Base-by-base conservation (phyloP, 202 grass and related monocot genomes). In the Setaria italica region DNA sequence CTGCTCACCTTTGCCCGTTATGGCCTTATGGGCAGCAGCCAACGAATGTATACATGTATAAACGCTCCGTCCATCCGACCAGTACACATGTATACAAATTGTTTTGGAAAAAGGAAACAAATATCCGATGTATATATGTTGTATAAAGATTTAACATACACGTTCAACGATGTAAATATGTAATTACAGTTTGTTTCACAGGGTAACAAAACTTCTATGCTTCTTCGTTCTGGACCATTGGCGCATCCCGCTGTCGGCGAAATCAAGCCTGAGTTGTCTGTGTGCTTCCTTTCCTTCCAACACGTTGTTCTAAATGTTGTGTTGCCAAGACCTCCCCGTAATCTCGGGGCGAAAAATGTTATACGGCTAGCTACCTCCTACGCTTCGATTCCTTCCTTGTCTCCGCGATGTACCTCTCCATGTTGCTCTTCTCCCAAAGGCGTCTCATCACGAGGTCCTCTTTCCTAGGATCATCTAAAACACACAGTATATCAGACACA, bases 381-480 rank as follows among this genome's bases (percentile, higher is more conserved):
- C 93, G 91, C 88, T 91, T 99, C 16, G 91, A 91, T 81, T 94
- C 93, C 87, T 89, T 96, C 72, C 88, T 92, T 58, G 72, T 90
- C 53, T 94, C 93, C 33, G 72, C 72, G 11, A 86, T 58, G 53
- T 96, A 94, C 77, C 30, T 96, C 82, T 95, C 90, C 96, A 96
- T 99, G 86, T 94, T 99, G 66, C 21, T 81, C 88, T 91, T 92
- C 30, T 88, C 93, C 96, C 93, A 99, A 47, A 99, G 90, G 65
- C 80, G 91, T 81, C 87, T 92, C 59, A 46, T 77, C 14, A 96
- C 90, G 66, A 99, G 82, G 87, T 92, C 86, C 82, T 87, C 74
- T 82, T 91, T 99, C 10, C 19, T 91, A 9, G 77, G 82, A 45
- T 93, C 92, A 88, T 95, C 95, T 97, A 82, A 45, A 85, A 72